phyloP scores from a whole-genome alignment of 2,329 filamentous ascomycete species.

The Fusarium sp. region DNA sequence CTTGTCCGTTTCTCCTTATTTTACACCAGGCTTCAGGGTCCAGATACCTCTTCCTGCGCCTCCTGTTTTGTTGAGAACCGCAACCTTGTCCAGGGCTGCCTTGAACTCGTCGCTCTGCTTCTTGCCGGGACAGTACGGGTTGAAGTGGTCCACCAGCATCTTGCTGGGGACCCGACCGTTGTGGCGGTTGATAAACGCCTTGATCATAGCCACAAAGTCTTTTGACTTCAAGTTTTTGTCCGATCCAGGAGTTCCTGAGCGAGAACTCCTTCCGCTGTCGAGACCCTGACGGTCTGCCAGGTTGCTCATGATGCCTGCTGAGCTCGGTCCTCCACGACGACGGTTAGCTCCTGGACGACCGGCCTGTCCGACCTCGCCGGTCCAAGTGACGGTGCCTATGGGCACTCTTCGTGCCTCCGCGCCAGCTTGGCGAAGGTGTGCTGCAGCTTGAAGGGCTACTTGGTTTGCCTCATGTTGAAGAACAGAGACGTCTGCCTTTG shows the following conservation, averaged over 20 bases:
- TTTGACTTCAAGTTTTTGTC: slow-evolving; percentile 64
- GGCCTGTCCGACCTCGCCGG: slow-evolving; percentile 83
- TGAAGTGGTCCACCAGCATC: slow-evolving; percentile 91
- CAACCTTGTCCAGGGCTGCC: slow-evolving; percentile 82
- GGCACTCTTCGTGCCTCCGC: slow-evolving; percentile 81
- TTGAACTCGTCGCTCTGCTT: slow-evolving; percentile 86
- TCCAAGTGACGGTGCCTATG: slow-evolving; percentile 94
- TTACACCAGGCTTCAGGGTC: slow-evolving; percentile 60
- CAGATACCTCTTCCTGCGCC: slow-evolving; percentile 69
- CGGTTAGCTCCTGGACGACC: slow-evolving; percentile 76
- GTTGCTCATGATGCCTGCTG: slow-evolving; percentile 69
- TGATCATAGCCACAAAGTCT: slow-evolving; percentile 81
- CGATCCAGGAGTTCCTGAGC: slow-evolving; percentile 60
- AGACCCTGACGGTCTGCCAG: slow-evolving; percentile 71
- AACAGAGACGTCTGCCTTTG: slow-evolving; percentile 82
- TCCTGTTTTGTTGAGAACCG: slow-evolving; percentile 74
- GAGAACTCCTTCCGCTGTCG: slow-evolving; percentile 60
- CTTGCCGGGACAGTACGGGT: slow-evolving; percentile 76
- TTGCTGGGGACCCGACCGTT: slow-evolving; percentile 86
- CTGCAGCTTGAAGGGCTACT: slow-evolving; percentile 83
- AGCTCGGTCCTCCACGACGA: slow-evolving; percentile 67
- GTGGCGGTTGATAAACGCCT: slow-evolving; percentile 82
- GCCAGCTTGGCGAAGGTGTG: slow-evolving; percentile 79
- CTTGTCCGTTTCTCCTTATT: slow-evolving; percentile 29
- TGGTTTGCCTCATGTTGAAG: slow-evolving; percentile 86